Conservation (phyloP, 495 filamentous ascomycete genomes). For the Xylaria cubensis region DNA sequence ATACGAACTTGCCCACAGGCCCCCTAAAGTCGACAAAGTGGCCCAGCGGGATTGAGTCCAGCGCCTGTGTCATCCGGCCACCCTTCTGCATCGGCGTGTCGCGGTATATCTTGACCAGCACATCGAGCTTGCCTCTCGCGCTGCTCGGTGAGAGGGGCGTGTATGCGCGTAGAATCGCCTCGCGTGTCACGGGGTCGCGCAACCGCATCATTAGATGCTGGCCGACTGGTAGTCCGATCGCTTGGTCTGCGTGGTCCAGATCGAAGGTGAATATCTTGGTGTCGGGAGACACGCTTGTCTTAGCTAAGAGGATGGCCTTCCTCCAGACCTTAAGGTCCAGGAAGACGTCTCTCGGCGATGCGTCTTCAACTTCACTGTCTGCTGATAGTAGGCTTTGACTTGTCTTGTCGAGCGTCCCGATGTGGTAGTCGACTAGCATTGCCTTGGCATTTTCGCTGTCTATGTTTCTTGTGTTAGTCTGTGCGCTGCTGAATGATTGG, state of each 20-base stretch:
- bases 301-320: conserved; percentile 69
- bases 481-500: background rate
- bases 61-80: conserved; percentile 84
- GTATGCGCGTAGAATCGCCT: conserved; percentile 84
- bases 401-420: conserved; percentile 73
- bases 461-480: conserved; percentile 39
- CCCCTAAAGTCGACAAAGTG: conserved; percentile 86
- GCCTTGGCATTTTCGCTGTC: conserved; percentile 90
- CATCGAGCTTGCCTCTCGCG: conserved; percentile 67
- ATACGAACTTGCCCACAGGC: conserved; percentile 87
- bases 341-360: conserved; percentile 63
- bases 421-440: conserved; percentile 91
- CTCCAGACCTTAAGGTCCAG: conserved; percentile 75
- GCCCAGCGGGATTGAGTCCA: conserved; percentile 75
- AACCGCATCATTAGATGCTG: conserved; percentile 91
- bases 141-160: conserved; percentile 78
- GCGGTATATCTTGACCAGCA: conserved; percentile 90
- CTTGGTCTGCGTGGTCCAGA: conserved; percentile 75
- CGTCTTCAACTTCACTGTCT: conserved; percentile 31
- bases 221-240: conserved; percentile 80
- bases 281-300: conserved; percentile 75
- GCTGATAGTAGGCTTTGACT: conserved; percentile 58
- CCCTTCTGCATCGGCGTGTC: conserved; percentile 63
- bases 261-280: conserved; percentile 84
- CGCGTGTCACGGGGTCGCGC: conserved; percentile 68